Base-by-base conservation (phyloP, 2,329 filamentous ascomycete genomes). In the Canariomyces notabilis region DNA sequence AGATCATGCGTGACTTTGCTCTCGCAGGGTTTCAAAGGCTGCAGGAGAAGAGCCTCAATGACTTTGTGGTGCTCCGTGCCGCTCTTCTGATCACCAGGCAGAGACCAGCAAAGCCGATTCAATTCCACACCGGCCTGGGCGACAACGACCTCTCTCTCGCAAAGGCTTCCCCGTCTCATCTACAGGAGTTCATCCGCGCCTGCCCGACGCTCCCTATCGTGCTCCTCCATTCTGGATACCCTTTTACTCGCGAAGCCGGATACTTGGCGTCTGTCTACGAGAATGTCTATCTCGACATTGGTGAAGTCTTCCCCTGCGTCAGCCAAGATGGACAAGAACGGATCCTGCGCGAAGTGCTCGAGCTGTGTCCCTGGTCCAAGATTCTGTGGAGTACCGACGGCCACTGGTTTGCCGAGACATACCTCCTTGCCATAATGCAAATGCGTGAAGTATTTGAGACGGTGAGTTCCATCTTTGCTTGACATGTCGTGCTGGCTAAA, bases 111-210 rank as follows among this genome's bases (percentile, higher is more conserved):
- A 93, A 91, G 61, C 86, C 87, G 0, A 70, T 94, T 11, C 88
- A 94, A 59, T 85, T 95, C 53, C 88, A 94, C 58, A 93, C 87
- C 0, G 87, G 87, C 0, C 72, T 93, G 0, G 87, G 88, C 1
- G 88, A 93, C 59, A 86, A 83, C 54, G 87, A 93, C 57, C 84
- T 93, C 41, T 77, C 73, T 4, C 69, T 94, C 20, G 68, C 79
- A 2, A 77, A 76, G 41, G 77, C 87, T 0, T 91, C 88, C 34
- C 87, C 89, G 1, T 79, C 86, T 0, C 82, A 86, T 56, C 68
- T 95, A 19, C 87, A 94, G 58, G 68, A 74, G 0, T 78, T 94
- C 48, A 87, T 93, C 54, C 76, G 81, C 32, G 68, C 74, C 16
- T 89, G 85, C 55, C 77, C 84, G 0, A 70, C 72, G 0, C 79